A percentile compares a stretch with the other conserved stretches of the same genome.
Conservation (phyloP, 73 alveolate genomes). For the Tetrahymena malaccensis region DNA sequence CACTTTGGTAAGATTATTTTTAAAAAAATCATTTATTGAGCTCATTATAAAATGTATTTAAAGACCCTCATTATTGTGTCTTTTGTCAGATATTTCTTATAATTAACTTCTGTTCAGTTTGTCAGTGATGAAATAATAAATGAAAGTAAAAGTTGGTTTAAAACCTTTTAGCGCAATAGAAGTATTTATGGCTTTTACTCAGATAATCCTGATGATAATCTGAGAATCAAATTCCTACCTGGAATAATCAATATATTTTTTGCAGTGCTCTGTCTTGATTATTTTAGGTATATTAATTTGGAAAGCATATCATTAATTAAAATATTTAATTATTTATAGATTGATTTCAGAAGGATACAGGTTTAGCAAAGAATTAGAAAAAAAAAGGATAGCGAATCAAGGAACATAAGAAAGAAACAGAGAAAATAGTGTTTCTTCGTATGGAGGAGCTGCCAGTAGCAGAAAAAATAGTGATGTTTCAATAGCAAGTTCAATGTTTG, state of each 20-base stretch:
- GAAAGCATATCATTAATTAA: background rate
- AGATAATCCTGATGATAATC: background rate
- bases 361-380: background rate
- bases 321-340: background rate
- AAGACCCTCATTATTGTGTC: background rate
- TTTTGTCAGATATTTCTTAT: background rate
- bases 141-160: background rate
- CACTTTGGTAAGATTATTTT: background rate
- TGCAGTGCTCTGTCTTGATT: background rate
- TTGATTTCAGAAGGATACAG: background rate
- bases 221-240: background rate
- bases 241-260: background rate
- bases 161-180: background rate
- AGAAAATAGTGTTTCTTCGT: background rate
- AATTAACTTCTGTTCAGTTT: background rate
- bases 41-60: background rate
- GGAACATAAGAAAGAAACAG: background rate
- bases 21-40: background rate
- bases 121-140: background rate
- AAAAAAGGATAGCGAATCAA: background rate
- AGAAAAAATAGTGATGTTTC: background rate
- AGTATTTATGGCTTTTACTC: background rate
- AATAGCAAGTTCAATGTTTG: background rate
- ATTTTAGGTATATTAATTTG: background rate
- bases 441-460: background rate